Percentiles rank a stretch among this genome's conserved stretches.
phyloP scores from a whole-genome alignment of 2,329 filamentous ascomycete genomes.

The Canariomyces notabilis region DNA sequence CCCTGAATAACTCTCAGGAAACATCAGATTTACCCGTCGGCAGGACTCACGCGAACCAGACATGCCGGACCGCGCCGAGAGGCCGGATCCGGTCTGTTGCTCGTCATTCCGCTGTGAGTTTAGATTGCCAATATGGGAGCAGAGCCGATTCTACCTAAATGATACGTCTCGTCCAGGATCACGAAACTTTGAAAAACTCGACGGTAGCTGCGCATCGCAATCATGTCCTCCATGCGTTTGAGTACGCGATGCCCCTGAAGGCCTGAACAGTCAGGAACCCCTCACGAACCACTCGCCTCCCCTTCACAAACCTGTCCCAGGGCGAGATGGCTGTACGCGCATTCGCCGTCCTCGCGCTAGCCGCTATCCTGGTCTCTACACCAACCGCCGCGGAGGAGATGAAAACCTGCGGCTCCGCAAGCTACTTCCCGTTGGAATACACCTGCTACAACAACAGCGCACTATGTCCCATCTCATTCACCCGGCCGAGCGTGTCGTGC shows the following conservation, averaged over 20 bases:
- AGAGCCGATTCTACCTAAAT: not conserved
- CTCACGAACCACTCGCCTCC: not conserved
- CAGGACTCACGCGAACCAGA: not conserved
- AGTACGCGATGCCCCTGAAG: not conserved
- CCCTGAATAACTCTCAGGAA: not conserved
- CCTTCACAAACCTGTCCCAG: not conserved
- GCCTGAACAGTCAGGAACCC: too few species aligned
- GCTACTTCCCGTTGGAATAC: constrained; percentile 18
- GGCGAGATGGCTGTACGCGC: not conserved
- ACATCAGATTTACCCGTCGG: not conserved
- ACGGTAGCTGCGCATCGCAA: not conserved
- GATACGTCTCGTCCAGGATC: too few species aligned
- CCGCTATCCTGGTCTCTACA: not conserved
- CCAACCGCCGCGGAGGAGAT: not conserved
- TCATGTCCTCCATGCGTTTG: not conserved
- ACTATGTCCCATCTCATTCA: constrained; percentile 12
- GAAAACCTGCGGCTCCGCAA: constrained; percentile 11
- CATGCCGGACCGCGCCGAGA: not conserved
- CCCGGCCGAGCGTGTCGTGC: constrained; percentile 12
- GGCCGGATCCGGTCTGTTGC: not conserved
- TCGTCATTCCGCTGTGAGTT: not conserved
- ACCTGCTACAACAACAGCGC: constrained; percentile 15
- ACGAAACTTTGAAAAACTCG: too few species aligned
- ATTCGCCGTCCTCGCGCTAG: not conserved
- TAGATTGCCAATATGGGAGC: not conserved